Conservation (phyloP, 768 basidiomycete species). For the Dendrothele bispora region DNA sequence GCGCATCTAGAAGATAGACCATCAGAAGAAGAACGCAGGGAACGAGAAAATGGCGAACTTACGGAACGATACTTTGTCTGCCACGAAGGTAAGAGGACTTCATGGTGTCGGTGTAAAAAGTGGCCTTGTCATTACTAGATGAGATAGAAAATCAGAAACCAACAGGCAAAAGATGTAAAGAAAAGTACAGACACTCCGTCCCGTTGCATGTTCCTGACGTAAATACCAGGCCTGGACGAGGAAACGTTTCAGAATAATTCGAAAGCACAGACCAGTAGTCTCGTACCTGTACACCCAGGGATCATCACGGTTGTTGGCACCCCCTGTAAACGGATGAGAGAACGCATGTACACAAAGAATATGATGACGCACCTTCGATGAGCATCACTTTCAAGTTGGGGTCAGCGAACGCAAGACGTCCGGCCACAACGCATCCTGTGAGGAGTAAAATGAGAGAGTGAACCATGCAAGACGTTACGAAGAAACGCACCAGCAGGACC, state of each 20-base stretch:
- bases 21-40: too few relatives aligned
- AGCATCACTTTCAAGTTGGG: conserved; percentile 75
- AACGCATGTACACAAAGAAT: background rate
- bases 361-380: conserved; percentile 52
- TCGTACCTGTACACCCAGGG: conserved; percentile 68
- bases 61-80: conserved; percentile 68
- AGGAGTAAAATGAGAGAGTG: background rate
- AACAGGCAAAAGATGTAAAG: background rate
- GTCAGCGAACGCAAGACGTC: conserved; percentile 69
- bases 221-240: conserved; percentile 57
- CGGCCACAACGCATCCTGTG: conserved; percentile 65
- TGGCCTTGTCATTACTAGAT: conserved; percentile 70
- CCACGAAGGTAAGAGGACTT: conserved; percentile 59
- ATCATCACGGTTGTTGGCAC: conserved; percentile 71
- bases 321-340: conserved; percentile 33
- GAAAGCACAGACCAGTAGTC: background rate
- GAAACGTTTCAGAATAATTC: background rate
- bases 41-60: conserved; percentile 27
- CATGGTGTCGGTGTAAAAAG: conserved; percentile 66
- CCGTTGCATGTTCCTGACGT: conserved; percentile 69
- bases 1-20: conserved; percentile 49
- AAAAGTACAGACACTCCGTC: conserved; percentile 41
- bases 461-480: background rate
- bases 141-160: too few relatives aligned
- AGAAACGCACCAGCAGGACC: conserved; percentile 53